phyloP scores from a whole-genome alignment of 2,329 filamentous ascomycete species.

The Fusarium sp. region DNA sequence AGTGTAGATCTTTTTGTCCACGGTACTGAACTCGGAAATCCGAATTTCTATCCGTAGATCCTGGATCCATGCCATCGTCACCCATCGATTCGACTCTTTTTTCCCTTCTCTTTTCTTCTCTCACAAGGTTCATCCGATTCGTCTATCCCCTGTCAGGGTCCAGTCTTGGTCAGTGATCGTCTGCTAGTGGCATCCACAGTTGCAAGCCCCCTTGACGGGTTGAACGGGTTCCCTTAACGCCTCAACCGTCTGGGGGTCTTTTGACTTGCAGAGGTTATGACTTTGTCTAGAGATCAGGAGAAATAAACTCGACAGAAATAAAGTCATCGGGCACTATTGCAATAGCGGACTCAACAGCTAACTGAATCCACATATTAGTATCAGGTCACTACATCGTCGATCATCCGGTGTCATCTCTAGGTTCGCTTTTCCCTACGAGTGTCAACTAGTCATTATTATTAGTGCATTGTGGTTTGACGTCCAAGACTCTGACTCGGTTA shows the following conservation, averaged over 20 bases:
- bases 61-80: conserved; percentile 11
- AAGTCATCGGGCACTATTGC: background rate
- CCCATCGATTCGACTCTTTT: conserved; percentile 1
- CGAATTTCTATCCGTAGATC: background rate
- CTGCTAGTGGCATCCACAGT: conserved; percentile 21
- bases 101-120: background rate
- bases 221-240: conserved; percentile 17
- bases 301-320: background rate
- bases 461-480: background rate
- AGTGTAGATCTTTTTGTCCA: conserved; percentile 13
- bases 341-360: background rate
- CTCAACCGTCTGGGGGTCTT: conserved; percentile 23
- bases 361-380: background rate
- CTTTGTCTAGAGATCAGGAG: background rate
- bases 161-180: conserved; percentile 3
- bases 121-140: conserved; percentile 4
- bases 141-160: conserved; percentile 4
- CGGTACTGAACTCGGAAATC: background rate
- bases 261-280: background rate
- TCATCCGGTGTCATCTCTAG: conserved; percentile 1
- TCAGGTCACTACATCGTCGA: background rate
- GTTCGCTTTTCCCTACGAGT: background rate
- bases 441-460: background rate
- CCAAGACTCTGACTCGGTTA: conserved; percentile 7
- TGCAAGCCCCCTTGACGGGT: background rate